Percentiles rank a stretch among this genome's conserved stretches.
Evolutionary conservation across 2,329 filamentous ascomycete species (phyloP).

Genomic region (Sporothrix brunneoviolacea): DNA sequence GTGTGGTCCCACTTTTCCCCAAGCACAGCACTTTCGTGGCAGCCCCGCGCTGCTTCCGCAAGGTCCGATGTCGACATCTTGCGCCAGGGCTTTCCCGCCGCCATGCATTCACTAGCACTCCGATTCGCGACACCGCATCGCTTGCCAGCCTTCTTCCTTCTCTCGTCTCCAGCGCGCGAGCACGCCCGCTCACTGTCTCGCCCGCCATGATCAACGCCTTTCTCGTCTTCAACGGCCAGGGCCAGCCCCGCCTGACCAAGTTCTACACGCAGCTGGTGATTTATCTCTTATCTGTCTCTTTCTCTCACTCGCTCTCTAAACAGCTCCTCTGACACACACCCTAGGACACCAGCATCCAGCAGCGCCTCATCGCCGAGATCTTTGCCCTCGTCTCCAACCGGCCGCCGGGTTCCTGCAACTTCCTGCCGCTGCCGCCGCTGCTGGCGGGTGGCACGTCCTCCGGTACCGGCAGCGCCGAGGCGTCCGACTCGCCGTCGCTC

Average conservation of each 20-base stretch:
- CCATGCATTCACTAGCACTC: too few relatives aligned
- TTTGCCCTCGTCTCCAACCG: slow-evolving; percentile 92
- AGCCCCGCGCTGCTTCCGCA: too few relatives aligned
- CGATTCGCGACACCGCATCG: too few relatives aligned
- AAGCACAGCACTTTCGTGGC: too few relatives aligned
- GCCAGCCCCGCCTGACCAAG: slow-evolving; percentile 92
- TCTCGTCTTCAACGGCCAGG: slow-evolving; percentile 96
- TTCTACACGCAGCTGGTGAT: slow-evolving; percentile 94
- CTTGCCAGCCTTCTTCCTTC: too few relatives aligned
- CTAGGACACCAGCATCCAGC: slow-evolving; percentile 94
- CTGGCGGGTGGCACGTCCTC: slow-evolving; percentile 56
- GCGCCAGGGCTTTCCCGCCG: too few relatives aligned
- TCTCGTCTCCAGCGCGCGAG: too few relatives aligned
- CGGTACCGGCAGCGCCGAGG: slow-evolving; percentile 57
- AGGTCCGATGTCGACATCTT: too few relatives aligned
- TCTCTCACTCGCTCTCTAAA: neutral
- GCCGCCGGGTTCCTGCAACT: slow-evolving; percentile 90
- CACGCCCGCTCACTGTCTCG: too few relatives aligned
- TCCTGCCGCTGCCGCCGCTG: slow-evolving; percentile 71
- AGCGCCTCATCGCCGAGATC: slow-evolving; percentile 94
- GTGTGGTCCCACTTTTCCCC: too few relatives aligned
- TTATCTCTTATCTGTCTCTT: slow-evolving; percentile 10
- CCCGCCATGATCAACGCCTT: slow-evolving; percentile 99
- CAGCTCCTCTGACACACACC: neutral
- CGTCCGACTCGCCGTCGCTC: slow-evolving; percentile 74